Evolutionary conservation across 495 filamentous ascomycete species (phyloP), one percentile per base, ranked within the genome.

Genomic region (Aspergillus baeticus): DNA sequence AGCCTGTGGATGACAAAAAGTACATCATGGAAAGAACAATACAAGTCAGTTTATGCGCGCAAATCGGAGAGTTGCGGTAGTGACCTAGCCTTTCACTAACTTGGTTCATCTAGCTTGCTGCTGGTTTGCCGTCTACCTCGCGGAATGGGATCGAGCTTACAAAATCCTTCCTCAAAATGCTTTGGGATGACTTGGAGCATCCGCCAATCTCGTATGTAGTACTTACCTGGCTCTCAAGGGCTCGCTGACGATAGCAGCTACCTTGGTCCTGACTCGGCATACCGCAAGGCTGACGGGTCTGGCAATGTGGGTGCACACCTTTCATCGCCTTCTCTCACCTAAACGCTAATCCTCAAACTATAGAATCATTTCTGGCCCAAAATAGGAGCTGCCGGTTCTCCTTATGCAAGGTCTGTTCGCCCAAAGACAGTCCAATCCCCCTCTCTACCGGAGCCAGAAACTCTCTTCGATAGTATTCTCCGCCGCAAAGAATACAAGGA

Each of bases 1-100:
- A 94, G 45, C 90, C 91, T 5, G 83, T 96, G 17, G 86, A 97
- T 58, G 92, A 97, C 71, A 92, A 91, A 70, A 67, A 74, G 3
- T 85, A 84, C 58, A 67, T 80, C 10, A 84, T 83, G 80, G 82
- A 85, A 59, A 68, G 72, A 22, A 59, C 84, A 37, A 76, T 84
- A 48, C 68, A 79, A 65, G 70, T 78, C 43, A 33, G 65, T 64
- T 36, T 11, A 17, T 48, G 47, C 21, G 22, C 3, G 4, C 15
- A 17, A 5, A 0, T 43, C 14, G 8, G 0, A 10, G n/a, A 18
- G 26, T 4, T 8, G 26, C 8, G 26, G 26, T 29, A 29, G 26
- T 4, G 26, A 29, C 26, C n/a, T 29, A 3, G 26, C 8, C 4
- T 3, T 8, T 29, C 3, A 29, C 26, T 29, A 29, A 29, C 26